A percentile compares a stretch with the other conserved stretches of the same genome.
Evolutionary conservation across 2,329 filamentous ascomycete genomes (phyloP).

Genomic region (Colletotrichum sp.): DNA sequence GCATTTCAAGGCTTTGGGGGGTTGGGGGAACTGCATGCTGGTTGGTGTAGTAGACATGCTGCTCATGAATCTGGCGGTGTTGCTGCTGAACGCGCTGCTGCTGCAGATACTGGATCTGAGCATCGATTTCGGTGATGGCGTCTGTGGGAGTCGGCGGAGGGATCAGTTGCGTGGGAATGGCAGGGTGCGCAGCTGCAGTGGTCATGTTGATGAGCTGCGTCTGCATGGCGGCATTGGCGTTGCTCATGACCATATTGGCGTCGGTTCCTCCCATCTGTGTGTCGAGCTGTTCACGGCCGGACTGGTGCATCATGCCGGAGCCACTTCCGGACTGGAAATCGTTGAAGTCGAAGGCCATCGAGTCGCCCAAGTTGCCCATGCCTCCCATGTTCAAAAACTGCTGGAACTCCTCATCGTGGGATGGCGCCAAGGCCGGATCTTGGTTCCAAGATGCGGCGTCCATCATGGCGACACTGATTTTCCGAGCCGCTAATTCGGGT

Average conservation of each 20-base stretch:
- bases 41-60: slow-evolving; percentile 52
- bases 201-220: slow-evolving; percentile 55
- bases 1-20: slow-evolving; percentile 80
- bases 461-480: slow-evolving; percentile 49
- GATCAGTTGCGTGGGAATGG: slow-evolving; percentile 51
- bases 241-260: slow-evolving; percentile 38
- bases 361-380: slow-evolving; percentile 58
- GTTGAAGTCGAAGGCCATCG: slow-evolving; percentile 65
- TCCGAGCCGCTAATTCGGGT: background rate
- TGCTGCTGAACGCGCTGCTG: slow-evolving; percentile 68
- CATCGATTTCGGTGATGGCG: slow-evolving; percentile 64
- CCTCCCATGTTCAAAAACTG: slow-evolving; percentile 67
- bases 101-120: slow-evolving; percentile 69
- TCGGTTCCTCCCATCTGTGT: slow-evolving; percentile 55
- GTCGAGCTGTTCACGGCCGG: slow-evolving; percentile 47
- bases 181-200: slow-evolving; percentile 46
- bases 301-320: slow-evolving; percentile 43
- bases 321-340: slow-evolving; percentile 51
- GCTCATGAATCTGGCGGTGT: slow-evolving; percentile 61
- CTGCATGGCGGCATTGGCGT: slow-evolving; percentile 28
- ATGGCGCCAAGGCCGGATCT: slow-evolving; percentile 57
- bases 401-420: slow-evolving; percentile 65
- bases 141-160: slow-evolving; percentile 53
- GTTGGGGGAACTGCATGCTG: slow-evolving; percentile 76
- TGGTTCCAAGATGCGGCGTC: slow-evolving; percentile 60